Base-by-base conservation (phyloP, 1,139 yeast genomes). In the Yamadazyma spencermartinsiae region DNA sequence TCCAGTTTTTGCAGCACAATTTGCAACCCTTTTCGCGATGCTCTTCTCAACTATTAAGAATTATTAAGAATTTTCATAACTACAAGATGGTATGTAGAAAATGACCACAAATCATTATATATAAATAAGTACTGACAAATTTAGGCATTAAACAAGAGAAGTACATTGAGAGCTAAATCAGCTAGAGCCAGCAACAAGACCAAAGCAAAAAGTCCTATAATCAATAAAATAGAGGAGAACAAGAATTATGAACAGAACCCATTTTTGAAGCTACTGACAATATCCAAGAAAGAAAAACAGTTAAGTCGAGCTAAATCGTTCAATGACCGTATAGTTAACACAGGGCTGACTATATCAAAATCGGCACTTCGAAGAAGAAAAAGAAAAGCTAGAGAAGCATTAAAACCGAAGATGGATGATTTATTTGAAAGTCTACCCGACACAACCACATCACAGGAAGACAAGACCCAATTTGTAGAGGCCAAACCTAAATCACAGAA, bases 371-470 rank as follows among this genome's bases (percentile, higher is more conserved):
- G 88, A 52, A 74, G 90, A 60, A 72, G 84, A 43, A 83, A 81
- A 55, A 72, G 87, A 46, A 80, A 79, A 54, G 69, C 72, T 35
- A 76, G 73, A 52, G 83, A 82, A 44, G 77, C 80, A 48, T 65
- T 85, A 44, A 74, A 74, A 46, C 87, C 90, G 4, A 75, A 80
- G 52, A 72, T 85, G 76, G 68, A 74, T 39, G 92, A 84, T 46
- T 62, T 84, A 34, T 65, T 80, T 39, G 65, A 65, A 28, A 77
- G 76, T 28, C 64, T 85, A 40, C 76, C 74, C 2, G 74, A 65
- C 15, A 54, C 66, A 10, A 39, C 38, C 2, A 32, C n/a, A n/a
- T n/a, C n/a, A n/a, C n/a, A n/a, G n/a, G n/a, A n/a, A n/a, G n/a
- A n/a, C n/a, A n/a, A n/a, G n/a, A n/a, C n/a, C n/a, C 31, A 44